Percentiles rank a stretch among this genome's conserved stretches.
Evolutionary conservation across 2,329 filamentous ascomycete genomes (phyloP).

Genomic region (Cytospora paraplurivora): DNA sequence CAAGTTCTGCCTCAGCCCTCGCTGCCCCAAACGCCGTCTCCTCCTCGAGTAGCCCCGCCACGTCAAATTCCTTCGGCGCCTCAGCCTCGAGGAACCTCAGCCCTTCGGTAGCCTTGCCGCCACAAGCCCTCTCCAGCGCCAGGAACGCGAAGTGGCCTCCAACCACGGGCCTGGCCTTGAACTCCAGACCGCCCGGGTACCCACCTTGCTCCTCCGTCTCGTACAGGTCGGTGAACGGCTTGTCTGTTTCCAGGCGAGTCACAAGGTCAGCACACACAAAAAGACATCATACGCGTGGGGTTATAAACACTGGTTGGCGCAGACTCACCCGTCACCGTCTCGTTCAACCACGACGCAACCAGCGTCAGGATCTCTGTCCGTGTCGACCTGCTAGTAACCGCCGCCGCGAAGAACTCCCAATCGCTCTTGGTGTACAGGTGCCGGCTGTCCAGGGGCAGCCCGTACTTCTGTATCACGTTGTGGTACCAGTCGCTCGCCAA

Average conservation of each 20-base stretch:
- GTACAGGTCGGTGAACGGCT: constrained; percentile 80
- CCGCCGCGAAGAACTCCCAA: constrained; percentile 88
- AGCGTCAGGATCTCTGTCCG: constrained; percentile 72
- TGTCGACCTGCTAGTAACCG: constrained; percentile 69
- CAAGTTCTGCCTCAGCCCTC: constrained; percentile 16
- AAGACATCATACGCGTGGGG: background rate
- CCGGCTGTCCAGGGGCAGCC: constrained; percentile 77
- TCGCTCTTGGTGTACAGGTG: constrained; percentile 87
- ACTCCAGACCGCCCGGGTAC: constrained; percentile 68
- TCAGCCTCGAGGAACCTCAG: constrained; percentile 52
- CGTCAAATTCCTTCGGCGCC: constrained; percentile 38
- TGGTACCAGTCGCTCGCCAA: constrained; percentile 82
- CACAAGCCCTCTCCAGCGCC: constrained; percentile 78
- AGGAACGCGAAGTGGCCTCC: constrained; percentile 86
- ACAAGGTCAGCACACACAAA: background rate
- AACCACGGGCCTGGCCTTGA: constrained; percentile 81
- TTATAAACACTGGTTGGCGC: background rate
- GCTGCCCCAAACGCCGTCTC: constrained; percentile 29
- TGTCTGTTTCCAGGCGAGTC: constrained; percentile 47
- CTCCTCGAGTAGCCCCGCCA: constrained; percentile 36
- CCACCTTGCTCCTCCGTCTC: constrained; percentile 76
- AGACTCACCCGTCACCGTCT: constrained; percentile 65
- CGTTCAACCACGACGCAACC: constrained; percentile 80
- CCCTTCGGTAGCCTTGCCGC: constrained; percentile 63
- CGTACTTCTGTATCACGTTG: constrained; percentile 77